Evolutionary conservation across 768 basidiomycete genomes (phyloP).

Genomic region (Leccinum aurantiacum): DNA sequence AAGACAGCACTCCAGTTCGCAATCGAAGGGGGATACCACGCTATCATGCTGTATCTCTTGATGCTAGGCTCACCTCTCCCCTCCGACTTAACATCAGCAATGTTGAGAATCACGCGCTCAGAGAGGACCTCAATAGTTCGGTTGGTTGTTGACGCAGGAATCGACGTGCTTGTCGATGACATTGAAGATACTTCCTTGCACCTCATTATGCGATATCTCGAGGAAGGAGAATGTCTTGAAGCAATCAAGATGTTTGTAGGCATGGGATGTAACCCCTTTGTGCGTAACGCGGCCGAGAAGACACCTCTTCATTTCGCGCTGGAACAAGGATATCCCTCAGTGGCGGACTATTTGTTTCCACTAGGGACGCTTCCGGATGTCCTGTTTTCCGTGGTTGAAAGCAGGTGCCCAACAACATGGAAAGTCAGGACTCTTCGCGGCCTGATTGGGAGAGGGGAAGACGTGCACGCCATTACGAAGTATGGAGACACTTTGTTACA

Average conservation of each 20-base stretch:
- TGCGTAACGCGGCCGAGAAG: not conserved
- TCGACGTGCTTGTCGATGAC: not conserved
- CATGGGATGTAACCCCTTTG: not conserved
- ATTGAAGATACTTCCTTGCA: not conserved
- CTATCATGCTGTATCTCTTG: not conserved
- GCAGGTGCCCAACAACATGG: not conserved
- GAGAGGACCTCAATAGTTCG: not conserved
- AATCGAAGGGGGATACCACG: slow-evolving; percentile 3
- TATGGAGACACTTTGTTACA: not conserved
- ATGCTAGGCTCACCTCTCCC: not conserved
- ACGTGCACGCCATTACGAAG: not conserved
- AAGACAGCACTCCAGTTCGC: slow-evolving; percentile 6
- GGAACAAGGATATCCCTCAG: not conserved
- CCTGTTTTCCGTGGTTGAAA: not conserved
- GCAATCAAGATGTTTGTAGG: not conserved
- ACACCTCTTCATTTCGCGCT: slow-evolving; percentile 5
- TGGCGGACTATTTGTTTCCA: slow-evolving; percentile 4
- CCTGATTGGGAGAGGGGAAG: not conserved
- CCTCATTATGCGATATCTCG: not conserved
- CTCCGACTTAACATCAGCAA: not conserved
- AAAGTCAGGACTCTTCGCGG: not conserved
- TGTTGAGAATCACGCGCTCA: not conserved
- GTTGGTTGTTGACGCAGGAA: not conserved
- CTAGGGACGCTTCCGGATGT: not conserved
- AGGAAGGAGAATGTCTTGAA: not conserved